Evolutionary conservation across 2,329 filamentous ascomycete genomes (phyloP).

Genomic region (Claviceps arundinis): DNA sequence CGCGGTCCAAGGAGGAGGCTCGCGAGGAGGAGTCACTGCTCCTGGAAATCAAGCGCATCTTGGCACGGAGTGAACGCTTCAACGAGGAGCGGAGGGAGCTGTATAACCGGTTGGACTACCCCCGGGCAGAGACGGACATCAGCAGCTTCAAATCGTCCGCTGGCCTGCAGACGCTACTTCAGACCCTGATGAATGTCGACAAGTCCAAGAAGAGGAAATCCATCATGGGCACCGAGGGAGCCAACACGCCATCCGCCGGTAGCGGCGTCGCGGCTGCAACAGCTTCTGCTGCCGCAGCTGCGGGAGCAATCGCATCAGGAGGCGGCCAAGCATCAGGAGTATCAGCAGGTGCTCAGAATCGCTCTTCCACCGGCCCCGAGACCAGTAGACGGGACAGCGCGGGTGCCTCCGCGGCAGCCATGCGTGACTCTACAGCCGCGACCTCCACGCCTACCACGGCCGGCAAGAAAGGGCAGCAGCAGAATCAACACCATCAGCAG

Average conservation of each 20-base stretch:
- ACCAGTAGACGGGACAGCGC: conserved; percentile 39
- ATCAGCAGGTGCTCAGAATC: conserved; percentile 20
- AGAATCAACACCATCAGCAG: conserved; percentile 1
- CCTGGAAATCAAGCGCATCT: conserved; percentile 81
- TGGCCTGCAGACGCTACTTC: conserved; percentile 66
- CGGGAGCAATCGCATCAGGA: conserved; percentile 11
- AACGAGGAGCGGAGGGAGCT: conserved; percentile 80
- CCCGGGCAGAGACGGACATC: conserved; percentile 55
- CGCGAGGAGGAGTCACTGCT: conserved; percentile 84
- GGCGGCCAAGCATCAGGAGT: conserved; percentile 13
- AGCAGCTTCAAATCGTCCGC: conserved; percentile 67
- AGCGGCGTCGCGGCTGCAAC: background rate
- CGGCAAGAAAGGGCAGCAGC: conserved; percentile 35
- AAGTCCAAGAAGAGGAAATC: conserved; percentile 81
- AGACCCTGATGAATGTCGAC: conserved; percentile 70
- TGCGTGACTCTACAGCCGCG: conserved; percentile 21
- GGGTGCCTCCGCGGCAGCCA: conserved; percentile 27
- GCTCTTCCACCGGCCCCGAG: conserved; percentile 17
- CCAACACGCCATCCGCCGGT: conserved; percentile 23
- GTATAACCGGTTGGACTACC: conserved; percentile 76
- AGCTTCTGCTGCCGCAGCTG: background rate
- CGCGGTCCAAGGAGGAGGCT: conserved; percentile 73
- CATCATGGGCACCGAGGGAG: conserved; percentile 46
- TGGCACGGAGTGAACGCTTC: conserved; percentile 72
- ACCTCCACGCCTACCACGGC: conserved; percentile 23